A percentile compares a stretch with the other conserved stretches of the same genome.
Conservation (phyloP, 1,284 basidiomycete species). For the Schizophyllum amplum region DNA sequence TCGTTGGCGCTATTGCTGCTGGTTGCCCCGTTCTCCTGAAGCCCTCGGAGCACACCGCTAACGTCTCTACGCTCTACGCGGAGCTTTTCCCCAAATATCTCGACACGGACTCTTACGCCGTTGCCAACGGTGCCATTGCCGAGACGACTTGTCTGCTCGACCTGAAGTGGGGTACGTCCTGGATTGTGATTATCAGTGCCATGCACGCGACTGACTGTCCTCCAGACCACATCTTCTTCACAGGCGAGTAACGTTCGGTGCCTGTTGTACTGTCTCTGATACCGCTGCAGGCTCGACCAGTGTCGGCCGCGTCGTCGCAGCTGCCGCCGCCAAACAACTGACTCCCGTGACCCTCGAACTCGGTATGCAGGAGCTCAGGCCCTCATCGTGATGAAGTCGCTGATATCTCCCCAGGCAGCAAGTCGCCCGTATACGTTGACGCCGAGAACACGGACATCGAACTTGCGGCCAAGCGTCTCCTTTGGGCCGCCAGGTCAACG, state of each 20-base stretch:
- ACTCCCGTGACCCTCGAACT: constrained; percentile 81
- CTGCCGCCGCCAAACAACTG: constrained; percentile 80
- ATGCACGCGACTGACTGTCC: neutral
- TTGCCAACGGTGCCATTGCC: constrained; percentile 72
- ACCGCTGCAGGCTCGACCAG: constrained; percentile 70
- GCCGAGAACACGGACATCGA: constrained; percentile 49
- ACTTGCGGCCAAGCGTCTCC: constrained; percentile 50
- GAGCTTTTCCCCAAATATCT: constrained; percentile 81
- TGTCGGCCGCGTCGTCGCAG: constrained; percentile 75
- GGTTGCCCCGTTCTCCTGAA: constrained; percentile 74
- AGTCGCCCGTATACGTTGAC: constrained; percentile 80
- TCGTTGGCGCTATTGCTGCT: constrained; percentile 76
- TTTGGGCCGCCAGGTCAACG: constrained; percentile 78
- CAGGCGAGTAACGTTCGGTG: no score
- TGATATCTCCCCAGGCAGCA: constrained; percentile 28
- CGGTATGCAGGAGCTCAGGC: constrained; percentile 1
- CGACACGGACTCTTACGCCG: constrained; percentile 60
- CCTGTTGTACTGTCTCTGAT: no score
- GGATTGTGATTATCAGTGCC: neutral
- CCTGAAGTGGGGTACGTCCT: constrained; percentile 37
- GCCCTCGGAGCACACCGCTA: constrained; percentile 74
- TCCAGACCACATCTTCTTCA: constrained; percentile 26
- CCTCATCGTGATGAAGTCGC: neutral
- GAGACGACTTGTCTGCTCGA: constrained; percentile 57
- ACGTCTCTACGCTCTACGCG: constrained; percentile 58